Evolutionary conservation across 2,329 filamentous ascomycete genomes (phyloP), one percentile per base, ranked within the genome.

Genomic region (Calonectria leucothoes): DNA sequence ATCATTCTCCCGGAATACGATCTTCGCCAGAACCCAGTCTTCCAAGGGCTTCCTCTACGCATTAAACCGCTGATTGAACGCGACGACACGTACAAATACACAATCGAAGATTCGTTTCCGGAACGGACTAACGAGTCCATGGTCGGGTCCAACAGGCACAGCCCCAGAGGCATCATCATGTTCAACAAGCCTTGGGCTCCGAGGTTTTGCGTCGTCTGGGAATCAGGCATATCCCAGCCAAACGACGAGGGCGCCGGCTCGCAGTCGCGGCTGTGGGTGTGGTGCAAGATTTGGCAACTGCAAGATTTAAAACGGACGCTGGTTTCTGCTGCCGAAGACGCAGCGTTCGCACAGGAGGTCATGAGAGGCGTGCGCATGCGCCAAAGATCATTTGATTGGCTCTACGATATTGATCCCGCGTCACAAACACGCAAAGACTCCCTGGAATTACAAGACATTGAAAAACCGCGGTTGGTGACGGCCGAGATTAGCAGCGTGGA

Each of bases 181-280:
- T 70, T 70, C 49, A 42, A 70, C 45, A 70, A 70, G 23, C 69
- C 63, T 33, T 45, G 45, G 23, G 49, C 61, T 1, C 69, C 69
- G 6, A 57, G 61, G 17, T 70, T 70, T 55, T 70, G 69, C 12
- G 69, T 70, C 17, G 49, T 66, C 27, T 70, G 69, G 69, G 69
- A 70, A 59, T 45, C 49, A 25, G 37, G 25, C 20, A 49, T 37
- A 11, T 55, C 61, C 3, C 39, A 39, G 12, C 15, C 61, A 12
- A 11, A 35, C 12, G 29, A 66, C 15, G 4, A n/a, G n/a, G n/a
- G 5, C 15, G 27, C 15, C 31, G 10, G 15, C 7, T 12, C 20
- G 6, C 37, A 29, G 27, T 29, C 51, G 6, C 4, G 45, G 4
- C 10, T 66, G 20, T 48, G 37, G 23, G 49, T 29, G 10, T 70